Evolutionary conservation across 2,329 filamentous ascomycete genomes (phyloP), one percentile per base, ranked within the genome.

Genomic region (Dothistroma pini): DNA sequence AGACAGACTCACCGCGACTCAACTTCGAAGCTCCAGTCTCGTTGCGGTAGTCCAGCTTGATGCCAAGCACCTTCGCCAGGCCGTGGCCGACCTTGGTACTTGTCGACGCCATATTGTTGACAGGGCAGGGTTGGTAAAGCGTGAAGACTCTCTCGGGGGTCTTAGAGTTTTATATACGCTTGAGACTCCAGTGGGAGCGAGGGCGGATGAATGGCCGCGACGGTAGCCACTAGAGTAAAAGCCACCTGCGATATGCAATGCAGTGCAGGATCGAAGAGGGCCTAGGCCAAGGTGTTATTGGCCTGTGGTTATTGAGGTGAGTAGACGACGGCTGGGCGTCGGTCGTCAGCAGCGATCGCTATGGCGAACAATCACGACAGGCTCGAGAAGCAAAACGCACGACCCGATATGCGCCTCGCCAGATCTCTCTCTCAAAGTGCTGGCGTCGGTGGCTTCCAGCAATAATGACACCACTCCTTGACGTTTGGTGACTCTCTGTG

Each of bases 41-140:
- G 62, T 93, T 83, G 49, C 85, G 81, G 63, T 88, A 85, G 63
- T 90, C 80, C 34, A 96, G 79, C 75, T 95, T 90, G 81, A 97
- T 96, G 61, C 90, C 89, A 38, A 97, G 81, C 63, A 81, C 82
- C 75, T 91, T 95, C 73, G 92, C 93, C 74, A 96, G 75, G 69
- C 81, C 79, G 71, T 88, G 88, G 76, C 91, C 89, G 66, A 89
- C 68, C 74, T 88, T 87, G 68, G 82, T 83, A 32, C 71, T 68
- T 35, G 72, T 69, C 19, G 72, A 70, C 61, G 70, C 60, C 73
- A 74, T 75, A 29, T 12, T 55, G 41, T n/a, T 19, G 41, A 44
- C 41, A 19, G 41, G 41, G 16, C 41, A 19, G n/a, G n/a, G 9
- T 44, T 19, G 41, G 41, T 14, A 19, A 19, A 44, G 41, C 41